phyloP scores from a whole-genome alignment of 371 early-diverging fungal species.

The Choanephora cucurbitarum region DNA sequence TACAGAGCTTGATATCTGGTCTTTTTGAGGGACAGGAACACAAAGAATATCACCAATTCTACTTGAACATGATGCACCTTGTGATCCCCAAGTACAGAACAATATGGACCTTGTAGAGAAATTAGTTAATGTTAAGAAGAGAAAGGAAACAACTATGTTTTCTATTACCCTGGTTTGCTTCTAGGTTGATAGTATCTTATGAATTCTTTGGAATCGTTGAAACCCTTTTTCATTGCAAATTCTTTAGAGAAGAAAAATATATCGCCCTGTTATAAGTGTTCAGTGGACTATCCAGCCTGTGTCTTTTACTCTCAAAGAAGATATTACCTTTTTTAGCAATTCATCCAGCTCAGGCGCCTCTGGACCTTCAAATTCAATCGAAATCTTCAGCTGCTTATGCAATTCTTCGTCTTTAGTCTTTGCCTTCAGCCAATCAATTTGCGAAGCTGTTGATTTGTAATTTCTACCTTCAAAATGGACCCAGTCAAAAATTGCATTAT shows the following conservation, averaged over 20 bases:
- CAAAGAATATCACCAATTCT: conserved; percentile 20
- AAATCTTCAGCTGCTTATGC: conserved; percentile 55
- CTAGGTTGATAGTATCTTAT: conserved; percentile 12
- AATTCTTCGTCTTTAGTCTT: conserved; percentile 46
- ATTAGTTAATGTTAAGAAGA: background rate
- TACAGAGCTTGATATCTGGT: conserved; percentile 53
- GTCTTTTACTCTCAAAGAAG: no score
- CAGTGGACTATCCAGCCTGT: background rate
- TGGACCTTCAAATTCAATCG: conserved; percentile 70
- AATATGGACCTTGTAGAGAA: conserved; percentile 43
- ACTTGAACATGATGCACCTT: conserved; percentile 57
- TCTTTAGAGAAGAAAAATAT: conserved; percentile 69
- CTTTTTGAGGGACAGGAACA: conserved; percentile 7
- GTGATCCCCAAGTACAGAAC: conserved; percentile 64
- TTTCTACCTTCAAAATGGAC: conserved; percentile 77
- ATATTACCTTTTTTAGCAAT: conserved; percentile 47
- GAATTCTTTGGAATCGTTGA: conserved; percentile 28
- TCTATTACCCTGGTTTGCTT: conserved; percentile 18
- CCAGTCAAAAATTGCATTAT: conserved; percentile 40
- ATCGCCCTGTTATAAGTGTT: conserved; percentile 47
- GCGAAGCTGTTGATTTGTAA: conserved; percentile 47
- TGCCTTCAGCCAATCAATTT: conserved; percentile 59
- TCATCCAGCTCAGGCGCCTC: conserved; percentile 60
- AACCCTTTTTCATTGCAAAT: conserved; percentile 66
- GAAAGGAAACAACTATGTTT: background rate